phyloP scores from a whole-genome alignment of 768 basidiomycete species.

The Leccinum sublutescens region DNA sequence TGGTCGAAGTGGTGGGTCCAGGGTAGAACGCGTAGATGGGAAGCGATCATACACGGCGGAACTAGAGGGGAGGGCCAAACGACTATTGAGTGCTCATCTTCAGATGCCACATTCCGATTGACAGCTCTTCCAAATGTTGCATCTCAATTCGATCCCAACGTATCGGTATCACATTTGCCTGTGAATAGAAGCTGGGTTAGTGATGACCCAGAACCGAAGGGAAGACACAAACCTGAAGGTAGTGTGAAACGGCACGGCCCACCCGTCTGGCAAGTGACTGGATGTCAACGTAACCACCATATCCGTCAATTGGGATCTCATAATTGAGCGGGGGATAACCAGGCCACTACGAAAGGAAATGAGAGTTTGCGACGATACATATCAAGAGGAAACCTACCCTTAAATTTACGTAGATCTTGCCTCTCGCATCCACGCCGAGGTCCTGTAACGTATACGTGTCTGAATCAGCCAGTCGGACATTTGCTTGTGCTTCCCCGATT shows the following conservation, averaged over 20 bases:
- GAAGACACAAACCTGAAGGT: constrained; percentile 54
- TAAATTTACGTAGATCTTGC: constrained; percentile 60
- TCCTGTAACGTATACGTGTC: constrained; percentile 65
- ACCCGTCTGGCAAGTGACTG: constrained; percentile 68
- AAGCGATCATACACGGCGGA: constrained; percentile 9
- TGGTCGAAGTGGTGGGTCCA: constrained; percentile 10
- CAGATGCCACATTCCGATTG: constrained; percentile 71
- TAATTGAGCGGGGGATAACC: constrained; percentile 71
- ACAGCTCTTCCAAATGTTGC: constrained; percentile 68
- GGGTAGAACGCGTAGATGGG: constrained; percentile 6
- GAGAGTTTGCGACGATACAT: not conserved
- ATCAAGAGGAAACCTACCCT: constrained; percentile 44
- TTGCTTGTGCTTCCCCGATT: constrained; percentile 67
- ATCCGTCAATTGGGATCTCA: constrained; percentile 69
- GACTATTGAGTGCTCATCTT: constrained; percentile 42
- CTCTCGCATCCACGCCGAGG: constrained; percentile 58
- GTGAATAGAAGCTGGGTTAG: constrained; percentile 12
- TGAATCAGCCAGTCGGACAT: constrained; percentile 56
- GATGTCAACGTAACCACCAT: constrained; percentile 62
- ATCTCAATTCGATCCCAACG: constrained; percentile 67
- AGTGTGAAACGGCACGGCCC: constrained; percentile 70
- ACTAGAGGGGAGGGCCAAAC: not conserved
- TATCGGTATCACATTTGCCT: constrained; percentile 71
- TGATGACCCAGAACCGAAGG: constrained; percentile 2
- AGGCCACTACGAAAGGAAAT: constrained; percentile 51